Conservation (phyloP, 2,329 filamentous ascomycete genomes). For the Epicoccum nigrum region DNA sequence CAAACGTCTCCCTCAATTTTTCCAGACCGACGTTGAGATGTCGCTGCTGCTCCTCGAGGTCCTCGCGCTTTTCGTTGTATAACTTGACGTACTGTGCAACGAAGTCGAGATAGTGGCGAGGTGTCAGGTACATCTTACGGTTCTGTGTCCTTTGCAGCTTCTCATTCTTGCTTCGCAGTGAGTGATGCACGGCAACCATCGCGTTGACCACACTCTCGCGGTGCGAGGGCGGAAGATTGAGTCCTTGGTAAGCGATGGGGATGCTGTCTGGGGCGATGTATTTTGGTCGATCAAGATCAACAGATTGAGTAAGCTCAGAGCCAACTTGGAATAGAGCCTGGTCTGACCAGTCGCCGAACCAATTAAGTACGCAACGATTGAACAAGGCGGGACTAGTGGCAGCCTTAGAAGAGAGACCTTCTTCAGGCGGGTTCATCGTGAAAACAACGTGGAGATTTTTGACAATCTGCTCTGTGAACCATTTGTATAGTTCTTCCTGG, state of each 20-base stretch:
- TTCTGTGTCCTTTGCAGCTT: conserved; percentile 91
- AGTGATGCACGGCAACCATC: conserved; percentile 99
- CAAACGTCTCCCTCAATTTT: conserved; percentile 94
- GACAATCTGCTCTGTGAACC: conserved; percentile 99
- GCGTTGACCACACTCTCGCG: conserved; percentile 93
- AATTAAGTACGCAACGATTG: conserved; percentile 99
- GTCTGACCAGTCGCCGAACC: conserved; percentile 99
- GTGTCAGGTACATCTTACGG: conserved; percentile 90
- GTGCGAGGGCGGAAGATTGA: conserved; percentile 84
- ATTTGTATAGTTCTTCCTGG: conserved; percentile 99
- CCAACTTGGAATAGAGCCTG: conserved; percentile 98
- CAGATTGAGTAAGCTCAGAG: conserved; percentile 91
- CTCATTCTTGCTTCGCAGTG: conserved; percentile 85
- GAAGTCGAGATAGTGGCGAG: conserved; percentile 96
- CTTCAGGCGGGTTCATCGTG: conserved; percentile 99
- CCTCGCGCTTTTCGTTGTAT: conserved; percentile 97
- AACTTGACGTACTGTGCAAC: conserved; percentile 97
- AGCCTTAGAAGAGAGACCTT: conserved; percentile 91
- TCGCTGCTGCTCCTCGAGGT: conserved; percentile 96
- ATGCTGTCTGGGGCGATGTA: conserved; percentile 89
- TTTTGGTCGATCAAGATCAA: conserved; percentile 88
- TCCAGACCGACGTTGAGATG: conserved; percentile 98
- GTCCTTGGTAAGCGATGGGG: conserved; percentile 86
- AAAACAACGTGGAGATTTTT: conserved; percentile 99
- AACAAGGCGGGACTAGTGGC: conserved; percentile 97